Evolutionary conservation across 768 basidiomycete genomes (phyloP).

Genomic region (Tylopilus sp.): DNA sequence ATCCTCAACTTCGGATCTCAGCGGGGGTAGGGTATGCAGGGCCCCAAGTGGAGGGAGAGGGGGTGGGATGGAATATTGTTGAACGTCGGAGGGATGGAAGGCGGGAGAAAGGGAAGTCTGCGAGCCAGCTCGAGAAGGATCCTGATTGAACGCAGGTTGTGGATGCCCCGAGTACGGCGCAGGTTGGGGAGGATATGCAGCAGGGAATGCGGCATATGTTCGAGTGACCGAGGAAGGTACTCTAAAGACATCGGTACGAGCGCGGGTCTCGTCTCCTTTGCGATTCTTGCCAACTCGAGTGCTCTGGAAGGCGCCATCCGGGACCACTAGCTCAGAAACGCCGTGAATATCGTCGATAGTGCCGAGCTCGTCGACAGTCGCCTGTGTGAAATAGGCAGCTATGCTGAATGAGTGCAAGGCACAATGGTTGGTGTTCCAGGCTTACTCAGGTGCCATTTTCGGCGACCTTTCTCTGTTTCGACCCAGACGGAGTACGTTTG

Average conservation of each 20-base stretch:
- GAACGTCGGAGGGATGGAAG: constrained; percentile 23
- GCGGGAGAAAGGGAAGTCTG: constrained; percentile 22
- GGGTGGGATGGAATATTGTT: constrained; percentile 26
- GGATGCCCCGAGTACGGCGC: constrained; percentile 23
- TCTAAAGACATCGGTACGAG: constrained; percentile 31
- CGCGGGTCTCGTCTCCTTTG: constrained; percentile 40
- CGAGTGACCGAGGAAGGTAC: constrained; percentile 32
- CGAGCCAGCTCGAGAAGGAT: constrained; percentile 20
- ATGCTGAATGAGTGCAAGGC: constrained; percentile 23
- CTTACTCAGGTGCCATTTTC: constrained; percentile 85
- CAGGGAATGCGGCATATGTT: constrained; percentile 42
- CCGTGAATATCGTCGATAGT: constrained; percentile 66
- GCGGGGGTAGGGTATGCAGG: constrained; percentile 26
- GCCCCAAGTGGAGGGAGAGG: constrained; percentile 22
- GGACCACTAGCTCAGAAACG: constrained; percentile 59
- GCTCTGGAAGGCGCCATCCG: constrained; percentile 65
- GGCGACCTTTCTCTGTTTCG: constrained; percentile 55
- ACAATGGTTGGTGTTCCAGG: constrained; percentile 9
- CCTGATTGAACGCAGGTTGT: constrained; percentile 21
- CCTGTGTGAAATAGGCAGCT: constrained; percentile 84
- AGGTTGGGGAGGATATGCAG: constrained; percentile 28
- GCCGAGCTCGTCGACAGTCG: constrained; percentile 65
- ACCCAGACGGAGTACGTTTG: constrained; percentile 85
- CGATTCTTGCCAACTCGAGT: constrained; percentile 53
- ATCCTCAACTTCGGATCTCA: constrained; percentile 25